phyloP scores from a whole-genome alignment of 495 filamentous ascomycete genomes.

The Aspergillus nanangensis region DNA sequence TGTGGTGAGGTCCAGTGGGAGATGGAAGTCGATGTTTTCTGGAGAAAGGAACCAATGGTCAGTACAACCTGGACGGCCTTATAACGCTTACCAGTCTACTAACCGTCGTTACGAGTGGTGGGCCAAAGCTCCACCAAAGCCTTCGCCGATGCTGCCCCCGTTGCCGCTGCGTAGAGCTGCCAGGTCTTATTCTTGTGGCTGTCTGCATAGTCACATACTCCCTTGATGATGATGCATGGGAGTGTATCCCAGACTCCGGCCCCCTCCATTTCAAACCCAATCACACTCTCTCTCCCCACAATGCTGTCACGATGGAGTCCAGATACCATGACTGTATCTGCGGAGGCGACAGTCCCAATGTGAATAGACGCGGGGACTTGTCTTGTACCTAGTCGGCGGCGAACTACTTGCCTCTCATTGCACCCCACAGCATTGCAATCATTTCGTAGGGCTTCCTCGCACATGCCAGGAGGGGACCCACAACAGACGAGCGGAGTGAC shows the following conservation, averaged over 20 bases:
- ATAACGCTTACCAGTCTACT: neutral
- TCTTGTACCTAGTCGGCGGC: neutral
- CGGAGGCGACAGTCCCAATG: neutral
- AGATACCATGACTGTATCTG: neutral
- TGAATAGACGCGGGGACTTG: neutral
- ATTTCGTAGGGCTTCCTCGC: neutral
- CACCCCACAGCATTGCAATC: neutral
- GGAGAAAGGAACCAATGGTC: slow-evolving; percentile 27
- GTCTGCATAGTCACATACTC: neutral
- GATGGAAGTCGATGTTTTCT: slow-evolving; percentile 13
- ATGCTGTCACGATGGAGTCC: neutral
- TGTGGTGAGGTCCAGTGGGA: slow-evolving; percentile 20
- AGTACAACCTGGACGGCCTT: neutral
- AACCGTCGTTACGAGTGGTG: neutral
- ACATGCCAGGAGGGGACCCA: neutral
- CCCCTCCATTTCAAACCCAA: neutral
- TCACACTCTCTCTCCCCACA: neutral
- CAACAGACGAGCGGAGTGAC: neutral
- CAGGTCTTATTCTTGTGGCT: neutral
- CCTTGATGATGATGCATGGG: neutral
- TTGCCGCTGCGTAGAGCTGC: neutral
- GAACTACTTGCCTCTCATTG: neutral
- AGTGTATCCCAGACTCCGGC: neutral
- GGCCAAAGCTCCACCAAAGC: neutral
- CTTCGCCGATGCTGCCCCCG: neutral